A percentile compares a stretch with the other conserved stretches of the same genome.
Conservation (phyloP, 2,329 filamentous ascomycete species). For the Pyricularia sp. region DNA sequence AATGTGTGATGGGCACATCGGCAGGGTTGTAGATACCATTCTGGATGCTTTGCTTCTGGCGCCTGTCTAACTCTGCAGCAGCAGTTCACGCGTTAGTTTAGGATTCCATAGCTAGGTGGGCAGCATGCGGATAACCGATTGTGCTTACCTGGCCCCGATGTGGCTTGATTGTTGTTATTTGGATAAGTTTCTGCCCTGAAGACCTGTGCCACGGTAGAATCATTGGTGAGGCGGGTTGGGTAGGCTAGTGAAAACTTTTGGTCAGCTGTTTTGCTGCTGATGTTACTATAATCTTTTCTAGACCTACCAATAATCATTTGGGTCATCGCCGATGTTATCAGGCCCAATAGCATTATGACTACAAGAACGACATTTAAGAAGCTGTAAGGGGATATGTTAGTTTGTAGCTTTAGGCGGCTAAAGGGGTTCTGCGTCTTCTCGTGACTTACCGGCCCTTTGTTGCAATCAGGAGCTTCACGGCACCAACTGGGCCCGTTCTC, state of each 20-base stretch:
- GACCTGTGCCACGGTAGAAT: not conserved
- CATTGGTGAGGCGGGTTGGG: not conserved
- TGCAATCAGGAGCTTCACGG: not conserved
- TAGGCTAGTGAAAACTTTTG: not conserved
- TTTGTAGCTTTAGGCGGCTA: too few relatives aligned
- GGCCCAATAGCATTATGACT: not conserved
- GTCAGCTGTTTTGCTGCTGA: not conserved
- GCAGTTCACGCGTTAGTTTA: not conserved
- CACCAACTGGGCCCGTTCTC: constrained; percentile 8
- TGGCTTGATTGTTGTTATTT: not conserved
- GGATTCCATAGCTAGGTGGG: not conserved
- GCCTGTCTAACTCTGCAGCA: constrained; percentile 9
- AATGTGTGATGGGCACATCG: constrained; percentile 8
- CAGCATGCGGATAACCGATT: not conserved
- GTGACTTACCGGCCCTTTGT: constrained; percentile 5
- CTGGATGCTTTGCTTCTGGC: constrained; percentile 16
- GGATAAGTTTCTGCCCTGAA: not conserved
- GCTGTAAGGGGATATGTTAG: not conserved
- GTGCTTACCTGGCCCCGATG: not conserved
- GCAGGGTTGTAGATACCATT: constrained; percentile 12
- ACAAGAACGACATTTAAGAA: not conserved
- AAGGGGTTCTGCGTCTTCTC: not conserved
- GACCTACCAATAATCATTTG: constrained; percentile 3
- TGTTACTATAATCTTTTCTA: not conserved
- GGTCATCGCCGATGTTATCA: constrained; percentile 2